Conservation (phyloP, 2,329 filamentous ascomycete species). For the Mycosphaerella arachidis region DNA sequence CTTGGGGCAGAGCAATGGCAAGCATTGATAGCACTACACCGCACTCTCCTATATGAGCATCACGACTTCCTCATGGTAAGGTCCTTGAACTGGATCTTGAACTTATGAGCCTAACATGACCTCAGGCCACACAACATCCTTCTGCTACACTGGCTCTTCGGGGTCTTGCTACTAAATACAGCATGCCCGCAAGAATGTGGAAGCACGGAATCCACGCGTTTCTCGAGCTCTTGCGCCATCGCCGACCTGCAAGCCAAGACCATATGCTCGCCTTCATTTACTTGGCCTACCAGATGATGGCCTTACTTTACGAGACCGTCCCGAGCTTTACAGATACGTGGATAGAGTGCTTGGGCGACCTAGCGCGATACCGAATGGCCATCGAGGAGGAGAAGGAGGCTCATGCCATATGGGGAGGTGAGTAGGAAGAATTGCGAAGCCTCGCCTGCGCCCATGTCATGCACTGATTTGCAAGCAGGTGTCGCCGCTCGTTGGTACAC, state of each 20-base stretch:
- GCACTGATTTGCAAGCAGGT: slow-evolving; percentile 19
- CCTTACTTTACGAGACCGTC: slow-evolving; percentile 78
- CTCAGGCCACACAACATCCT: slow-evolving; percentile 71
- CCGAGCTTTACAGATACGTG: slow-evolving; percentile 80
- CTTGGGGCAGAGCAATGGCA: slow-evolving; percentile 72
- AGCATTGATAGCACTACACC: slow-evolving; percentile 73
- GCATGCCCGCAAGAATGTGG: slow-evolving; percentile 94
- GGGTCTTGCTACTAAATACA: slow-evolving; percentile 71
- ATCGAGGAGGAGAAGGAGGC: slow-evolving; percentile 75
- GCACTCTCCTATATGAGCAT: slow-evolving; percentile 53
- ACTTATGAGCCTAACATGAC: not conserved
- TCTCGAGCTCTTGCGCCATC: slow-evolving; percentile 55
- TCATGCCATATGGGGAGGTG: slow-evolving; percentile 67
- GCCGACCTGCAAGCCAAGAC: slow-evolving; percentile 71
- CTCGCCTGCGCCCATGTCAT: not conserved
- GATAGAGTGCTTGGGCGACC: slow-evolving; percentile 87
- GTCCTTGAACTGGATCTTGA: not conserved
- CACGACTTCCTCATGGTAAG: slow-evolving; percentile 57
- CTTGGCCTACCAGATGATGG: slow-evolving; percentile 84
- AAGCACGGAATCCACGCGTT: slow-evolving; percentile 69
- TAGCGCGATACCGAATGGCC: slow-evolving; percentile 83
- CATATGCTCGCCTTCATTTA: slow-evolving; percentile 92
- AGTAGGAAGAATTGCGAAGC: not conserved
- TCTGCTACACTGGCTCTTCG: slow-evolving; percentile 65
- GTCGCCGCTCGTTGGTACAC: slow-evolving; percentile 82